A percentile compares a stretch with the other conserved stretches of the same genome.
Evolutionary conservation across 345 rosid species (phyloP).

Genomic region (Hypericum perforatum): DNA sequence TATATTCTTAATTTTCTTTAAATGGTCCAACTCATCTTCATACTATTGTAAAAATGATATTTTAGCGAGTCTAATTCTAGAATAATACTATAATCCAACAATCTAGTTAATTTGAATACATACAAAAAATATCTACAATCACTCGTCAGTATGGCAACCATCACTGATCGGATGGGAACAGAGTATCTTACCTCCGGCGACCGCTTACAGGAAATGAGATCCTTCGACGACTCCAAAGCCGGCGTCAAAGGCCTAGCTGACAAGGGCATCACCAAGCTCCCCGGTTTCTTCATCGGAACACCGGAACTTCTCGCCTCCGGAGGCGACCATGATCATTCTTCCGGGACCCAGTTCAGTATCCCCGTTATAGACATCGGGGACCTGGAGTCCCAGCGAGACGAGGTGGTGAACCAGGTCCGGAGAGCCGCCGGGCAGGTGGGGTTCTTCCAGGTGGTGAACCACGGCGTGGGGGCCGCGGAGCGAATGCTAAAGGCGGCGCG

Average conservation of each 20-base stretch:
- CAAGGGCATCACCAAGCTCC: neutral
- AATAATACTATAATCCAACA: too few species aligned
- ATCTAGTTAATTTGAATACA: too few species aligned
- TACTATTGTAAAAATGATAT: too few species aligned
- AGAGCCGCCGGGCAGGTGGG: conserved; percentile 9
- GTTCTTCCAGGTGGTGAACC: conserved; percentile 18
- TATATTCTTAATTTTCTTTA: too few species aligned
- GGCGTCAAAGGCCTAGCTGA: neutral
- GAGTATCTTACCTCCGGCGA: too few species aligned
- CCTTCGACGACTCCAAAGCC: neutral
- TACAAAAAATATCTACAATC: too few species aligned
- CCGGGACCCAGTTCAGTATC: conserved; percentile 4
- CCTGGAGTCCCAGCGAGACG: neutral
- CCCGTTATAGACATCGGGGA: conserved; percentile 12
- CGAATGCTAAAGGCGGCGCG: conserved; percentile 8
- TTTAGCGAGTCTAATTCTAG: too few species aligned
- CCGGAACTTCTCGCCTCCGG: neutral
- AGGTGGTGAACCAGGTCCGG: conserved; percentile 1
- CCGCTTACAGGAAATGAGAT: neutral
- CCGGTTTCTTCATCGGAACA: neutral
- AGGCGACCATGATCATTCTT: neutral
- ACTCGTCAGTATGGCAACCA: too few species aligned
- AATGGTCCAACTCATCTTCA: too few species aligned
- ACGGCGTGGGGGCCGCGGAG: conserved; percentile 11
- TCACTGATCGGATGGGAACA: too few species aligned